Conservation (phyloP, 306 rosid species). For the Psophocarpus tetragonolobus region DNA sequence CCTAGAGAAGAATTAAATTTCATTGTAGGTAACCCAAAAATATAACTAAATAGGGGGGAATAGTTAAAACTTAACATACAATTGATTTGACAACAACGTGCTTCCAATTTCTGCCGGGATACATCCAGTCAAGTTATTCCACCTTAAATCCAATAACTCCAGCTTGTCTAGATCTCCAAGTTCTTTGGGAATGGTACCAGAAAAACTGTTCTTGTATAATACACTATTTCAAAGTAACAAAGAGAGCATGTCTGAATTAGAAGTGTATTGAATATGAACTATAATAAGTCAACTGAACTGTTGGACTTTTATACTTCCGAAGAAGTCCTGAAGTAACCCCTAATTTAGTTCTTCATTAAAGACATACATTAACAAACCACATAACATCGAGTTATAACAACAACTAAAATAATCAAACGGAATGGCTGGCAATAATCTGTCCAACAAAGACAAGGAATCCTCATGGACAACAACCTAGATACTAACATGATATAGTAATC, state of each 20-base stretch:
- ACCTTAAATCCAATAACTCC: constrained; percentile 75
- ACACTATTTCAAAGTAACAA: constrained; percentile 52
- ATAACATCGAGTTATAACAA: not conserved
- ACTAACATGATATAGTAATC: not conserved
- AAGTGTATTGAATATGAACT: constrained; percentile 15
- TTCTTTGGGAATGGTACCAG: constrained; percentile 77
- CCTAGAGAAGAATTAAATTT: constrained; percentile 45
- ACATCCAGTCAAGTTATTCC: constrained; percentile 62
- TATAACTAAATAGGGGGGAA: not conserved
- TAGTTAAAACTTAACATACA: constrained; percentile 64
- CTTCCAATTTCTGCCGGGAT: constrained; percentile 60
- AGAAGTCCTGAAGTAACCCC: not conserved
- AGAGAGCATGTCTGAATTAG: constrained; percentile 20
- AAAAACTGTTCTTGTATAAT: constrained; percentile 66
- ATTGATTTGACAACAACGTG: constrained; percentile 46
- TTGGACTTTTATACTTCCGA: not conserved
- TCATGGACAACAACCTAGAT: too few relatives aligned
- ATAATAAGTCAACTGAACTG: not conserved
- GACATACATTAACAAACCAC: not conserved
- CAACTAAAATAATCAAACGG: not conserved
- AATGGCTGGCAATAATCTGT: not conserved
- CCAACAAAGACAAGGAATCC: constrained; percentile 1
- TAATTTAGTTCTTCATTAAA: constrained; percentile 24
- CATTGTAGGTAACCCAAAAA: constrained; percentile 27
- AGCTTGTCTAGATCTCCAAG: constrained; percentile 61